phyloP scores from a whole-genome alignment of 2,329 filamentous ascomycete species.

The Elsinoe necatrix region DNA sequence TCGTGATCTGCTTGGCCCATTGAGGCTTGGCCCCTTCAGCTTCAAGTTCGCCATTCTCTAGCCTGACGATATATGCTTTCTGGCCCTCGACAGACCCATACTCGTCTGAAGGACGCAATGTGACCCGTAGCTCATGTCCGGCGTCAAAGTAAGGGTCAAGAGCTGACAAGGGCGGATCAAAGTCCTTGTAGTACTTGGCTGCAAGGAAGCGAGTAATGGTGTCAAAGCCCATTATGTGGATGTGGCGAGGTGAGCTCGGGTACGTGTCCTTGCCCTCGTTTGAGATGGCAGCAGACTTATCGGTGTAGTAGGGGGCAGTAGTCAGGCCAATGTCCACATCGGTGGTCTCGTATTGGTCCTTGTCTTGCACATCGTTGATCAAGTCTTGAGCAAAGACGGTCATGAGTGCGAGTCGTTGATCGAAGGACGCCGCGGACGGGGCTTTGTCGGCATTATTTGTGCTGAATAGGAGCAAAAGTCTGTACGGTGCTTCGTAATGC shows the following conservation, averaged over 20 bases:
- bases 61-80: constrained; percentile 42
- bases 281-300: constrained; percentile 56
- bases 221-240: constrained; percentile 68
- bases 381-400: constrained; percentile 55
- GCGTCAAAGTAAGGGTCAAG: constrained; percentile 55
- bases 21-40: constrained; percentile 45
- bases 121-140: constrained; percentile 54
- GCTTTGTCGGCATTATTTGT: constrained; percentile 59
- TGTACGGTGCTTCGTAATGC: constrained; percentile 31
- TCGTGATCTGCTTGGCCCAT: constrained; percentile 54
- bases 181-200: constrained; percentile 58
- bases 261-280: constrained; percentile 30
- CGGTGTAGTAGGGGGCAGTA: constrained; percentile 63
- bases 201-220: constrained; percentile 66
- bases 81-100: constrained; percentile 53
- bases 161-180: constrained; percentile 42
- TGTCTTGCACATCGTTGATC: constrained; percentile 20
- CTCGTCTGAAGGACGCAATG: constrained; percentile 51
- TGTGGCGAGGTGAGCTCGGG: constrained; percentile 40
- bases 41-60: constrained; percentile 42
- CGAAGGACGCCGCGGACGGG: constrained; percentile 59
- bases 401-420: constrained; percentile 63
- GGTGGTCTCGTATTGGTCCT: constrained; percentile 17
- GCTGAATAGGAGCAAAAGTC: constrained; percentile 52
- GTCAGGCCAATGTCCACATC: constrained; percentile 60